A percentile compares a stretch with the other conserved stretches of the same genome.
Evolutionary conservation across 116 monocot genomes (phyloP).

Genomic region (Thalassia testudinum): DNA sequence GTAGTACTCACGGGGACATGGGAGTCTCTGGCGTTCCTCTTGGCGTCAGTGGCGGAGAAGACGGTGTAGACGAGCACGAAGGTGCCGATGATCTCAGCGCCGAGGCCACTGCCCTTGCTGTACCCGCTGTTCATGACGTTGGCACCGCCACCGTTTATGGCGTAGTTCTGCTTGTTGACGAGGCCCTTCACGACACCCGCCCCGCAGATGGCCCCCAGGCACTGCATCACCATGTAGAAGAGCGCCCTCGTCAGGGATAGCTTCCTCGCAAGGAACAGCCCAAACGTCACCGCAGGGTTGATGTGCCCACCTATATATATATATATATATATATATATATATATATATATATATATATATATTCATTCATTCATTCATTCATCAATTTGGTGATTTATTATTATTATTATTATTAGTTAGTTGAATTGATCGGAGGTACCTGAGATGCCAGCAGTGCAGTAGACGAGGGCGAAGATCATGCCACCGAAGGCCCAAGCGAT

Average conservation of each 20-base stretch:
- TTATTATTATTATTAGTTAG: not conserved
- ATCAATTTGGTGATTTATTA: not conserved
- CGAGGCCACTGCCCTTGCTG: conserved; percentile 42
- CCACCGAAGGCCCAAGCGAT: conserved; percentile 71
- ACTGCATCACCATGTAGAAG: conserved; percentile 20
- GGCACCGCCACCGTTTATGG: conserved; percentile 8
- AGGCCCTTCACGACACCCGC: conserved; percentile 12
- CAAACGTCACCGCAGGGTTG: conserved; percentile 21
- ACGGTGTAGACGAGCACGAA: conserved; percentile 83
- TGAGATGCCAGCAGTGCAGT: conserved; percentile 72
- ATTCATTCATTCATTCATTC: not conserved
- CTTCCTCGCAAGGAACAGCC: conserved; percentile 16
- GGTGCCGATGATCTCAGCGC: conserved; percentile 75
- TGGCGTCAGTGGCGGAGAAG: conserved; percentile 77
- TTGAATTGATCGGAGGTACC: conserved; percentile 9
- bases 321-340: too few species aligned
- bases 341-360: not conserved
- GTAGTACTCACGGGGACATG: conserved; percentile 40
- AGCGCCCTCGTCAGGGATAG: conserved; percentile 16
- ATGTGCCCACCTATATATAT: conserved; percentile 10
- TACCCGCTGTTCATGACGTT: conserved; percentile 5
- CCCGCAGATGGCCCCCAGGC: conserved; percentile 12
- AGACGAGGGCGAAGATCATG: conserved; percentile 72
- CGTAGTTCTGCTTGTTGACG: not conserved
- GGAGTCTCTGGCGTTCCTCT: conserved; percentile 52